phyloP scores from a whole-genome alignment of 345 rosid genomes.

The Cochlearia excelsa region DNA sequence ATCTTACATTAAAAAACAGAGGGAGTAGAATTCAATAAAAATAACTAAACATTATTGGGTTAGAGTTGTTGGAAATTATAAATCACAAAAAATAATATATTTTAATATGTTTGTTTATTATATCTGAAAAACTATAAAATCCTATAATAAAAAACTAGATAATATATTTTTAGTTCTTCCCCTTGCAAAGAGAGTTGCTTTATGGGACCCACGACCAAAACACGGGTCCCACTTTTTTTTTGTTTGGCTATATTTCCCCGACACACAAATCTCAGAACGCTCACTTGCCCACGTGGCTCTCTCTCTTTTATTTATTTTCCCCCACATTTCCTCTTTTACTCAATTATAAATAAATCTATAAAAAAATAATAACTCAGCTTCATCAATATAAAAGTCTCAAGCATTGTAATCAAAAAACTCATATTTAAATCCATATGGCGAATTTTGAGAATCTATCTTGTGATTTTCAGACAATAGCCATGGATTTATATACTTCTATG shows the following conservation, averaged over 20 bases:
- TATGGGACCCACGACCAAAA: slow-evolving; percentile 26
- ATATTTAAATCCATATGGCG: slow-evolving; percentile 21
- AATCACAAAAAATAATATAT: no score
- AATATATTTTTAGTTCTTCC: slow-evolving; percentile 23
- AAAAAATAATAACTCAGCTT: neutral
- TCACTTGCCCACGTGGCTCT: slow-evolving; percentile 36
- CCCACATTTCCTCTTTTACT: slow-evolving; percentile 10
- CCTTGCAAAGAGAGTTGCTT: slow-evolving; percentile 11
- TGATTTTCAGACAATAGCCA: slow-evolving; percentile 28
- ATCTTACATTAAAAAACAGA: no score
- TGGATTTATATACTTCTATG: slow-evolving; percentile 31
- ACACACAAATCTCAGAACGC: slow-evolving; percentile 33
- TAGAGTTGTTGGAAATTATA: no score
- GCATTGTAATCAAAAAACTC: slow-evolving; percentile 21
- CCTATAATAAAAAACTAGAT: slow-evolving; percentile 18
- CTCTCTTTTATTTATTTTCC: neutral
- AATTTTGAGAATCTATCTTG: slow-evolving; percentile 32
- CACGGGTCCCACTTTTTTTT: slow-evolving; percentile 25
- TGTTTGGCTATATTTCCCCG: slow-evolving; percentile 34
- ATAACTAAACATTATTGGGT: no score
- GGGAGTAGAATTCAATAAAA: no score
- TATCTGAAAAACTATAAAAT: slow-evolving; percentile 8
- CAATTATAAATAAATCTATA: neutral
- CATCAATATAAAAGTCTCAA: slow-evolving; percentile 26
- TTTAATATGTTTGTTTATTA: no score